Percentiles rank a stretch among this genome's conserved stretches.
Conservation (phyloP, 768 basidiomycete genomes). For the Lactarius pseudohatsudake region DNA sequence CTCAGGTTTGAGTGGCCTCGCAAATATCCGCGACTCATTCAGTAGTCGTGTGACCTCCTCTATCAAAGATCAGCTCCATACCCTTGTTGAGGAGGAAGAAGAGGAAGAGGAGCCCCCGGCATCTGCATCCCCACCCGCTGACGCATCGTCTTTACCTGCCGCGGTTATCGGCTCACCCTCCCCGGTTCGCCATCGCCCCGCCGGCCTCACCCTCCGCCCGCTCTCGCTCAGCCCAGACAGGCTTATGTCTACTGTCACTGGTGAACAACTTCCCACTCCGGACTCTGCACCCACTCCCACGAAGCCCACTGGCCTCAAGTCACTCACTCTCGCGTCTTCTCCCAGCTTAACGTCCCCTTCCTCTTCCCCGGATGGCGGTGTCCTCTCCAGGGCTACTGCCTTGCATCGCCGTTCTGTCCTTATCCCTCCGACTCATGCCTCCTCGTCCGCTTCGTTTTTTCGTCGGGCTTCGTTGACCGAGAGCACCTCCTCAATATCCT, state of each 20-base stretch:
- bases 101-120: constrained; percentile 67
- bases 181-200: constrained; percentile 59
- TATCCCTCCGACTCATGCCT: constrained; percentile 34
- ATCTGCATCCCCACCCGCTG: constrained; percentile 28
- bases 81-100: constrained; percentile 83
- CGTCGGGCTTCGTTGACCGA: constrained; percentile 36
- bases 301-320: constrained; percentile 49
- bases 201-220: constrained; percentile 65
- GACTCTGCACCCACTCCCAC: constrained; percentile 57
- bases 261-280: constrained; percentile 31
- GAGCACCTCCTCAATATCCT: constrained; percentile 32
- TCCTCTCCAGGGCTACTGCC: constrained; percentile 22
- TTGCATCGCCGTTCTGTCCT: constrained; percentile 39
- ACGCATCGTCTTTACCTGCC: constrained; percentile 20
- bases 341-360: constrained; percentile 27
- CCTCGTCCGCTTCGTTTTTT: constrained; percentile 39
- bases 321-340: constrained; percentile 48
- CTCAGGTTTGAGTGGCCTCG: constrained; percentile 43
- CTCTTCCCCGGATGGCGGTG: constrained; percentile 1
- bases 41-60: constrained; percentile 65
- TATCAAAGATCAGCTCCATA: constrained; percentile 74
- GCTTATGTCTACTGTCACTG: constrained; percentile 36
- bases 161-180: constrained; percentile 33
- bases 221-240: constrained; percentile 64
- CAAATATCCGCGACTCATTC: constrained; percentile 78